phyloP scores from a whole-genome alignment of 805 yeast genomes.

The Wickerhamomyces canadensis region DNA sequence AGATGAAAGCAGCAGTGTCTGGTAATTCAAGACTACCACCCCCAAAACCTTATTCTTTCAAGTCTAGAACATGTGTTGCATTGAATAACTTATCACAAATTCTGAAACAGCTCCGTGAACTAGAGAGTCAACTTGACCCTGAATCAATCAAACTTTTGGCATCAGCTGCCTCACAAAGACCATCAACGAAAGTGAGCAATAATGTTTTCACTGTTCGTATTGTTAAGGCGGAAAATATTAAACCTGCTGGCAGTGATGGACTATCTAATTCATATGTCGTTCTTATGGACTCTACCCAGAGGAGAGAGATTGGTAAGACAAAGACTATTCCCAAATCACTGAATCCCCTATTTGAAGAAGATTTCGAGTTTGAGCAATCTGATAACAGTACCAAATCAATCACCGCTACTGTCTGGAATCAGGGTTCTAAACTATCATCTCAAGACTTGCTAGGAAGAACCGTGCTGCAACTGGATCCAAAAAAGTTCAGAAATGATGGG shows the following conservation, averaged over 20 bases:
- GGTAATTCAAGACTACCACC: conserved; percentile 30
- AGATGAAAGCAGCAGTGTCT: conserved; percentile 45
- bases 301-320: conserved; percentile 62
- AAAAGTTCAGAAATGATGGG: conserved; percentile 60
- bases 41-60: conserved; percentile 54
- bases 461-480: conserved; percentile 54
- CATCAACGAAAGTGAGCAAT: conserved; percentile 26
- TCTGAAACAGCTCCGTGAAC: conserved; percentile 39
- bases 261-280: conserved; percentile 55
- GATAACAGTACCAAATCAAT: conserved; percentile 40
- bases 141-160: conserved; percentile 39
- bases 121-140: conserved; percentile 56
- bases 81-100: conserved; percentile 59
- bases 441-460: conserved; percentile 67
- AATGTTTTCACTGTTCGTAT: conserved; percentile 61
- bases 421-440: conserved; percentile 39
- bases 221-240: conserved; percentile 57
- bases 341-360: conserved; percentile 85
- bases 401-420: conserved; percentile 69
- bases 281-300: conserved; percentile 48
- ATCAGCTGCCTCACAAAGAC: conserved; percentile 30
- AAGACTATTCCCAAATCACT: conserved; percentile 52
- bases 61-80: conserved; percentile 64
- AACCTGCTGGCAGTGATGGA: conserved; percentile 40
- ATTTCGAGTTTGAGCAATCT: conserved; percentile 51